phyloP scores from a whole-genome alignment of 306 rosid genomes.

The Gastrolobium bilobum region DNA sequence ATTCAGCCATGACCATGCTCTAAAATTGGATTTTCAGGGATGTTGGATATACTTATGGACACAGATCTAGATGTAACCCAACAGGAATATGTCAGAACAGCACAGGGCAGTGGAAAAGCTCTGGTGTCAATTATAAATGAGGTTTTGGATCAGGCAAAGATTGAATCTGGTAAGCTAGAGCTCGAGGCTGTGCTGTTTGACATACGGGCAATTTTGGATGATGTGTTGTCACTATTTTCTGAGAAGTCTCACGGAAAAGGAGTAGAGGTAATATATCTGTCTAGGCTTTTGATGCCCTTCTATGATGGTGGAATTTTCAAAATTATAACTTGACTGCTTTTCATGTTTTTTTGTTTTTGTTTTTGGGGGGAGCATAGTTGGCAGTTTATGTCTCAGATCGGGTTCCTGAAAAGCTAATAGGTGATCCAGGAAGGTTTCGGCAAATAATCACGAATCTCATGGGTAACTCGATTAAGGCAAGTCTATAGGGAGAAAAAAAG shows the following conservation, averaged over 20 bases:
- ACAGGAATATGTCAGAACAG: constrained; percentile 88
- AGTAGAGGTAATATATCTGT: constrained; percentile 76
- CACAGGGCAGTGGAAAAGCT: constrained; percentile 96
- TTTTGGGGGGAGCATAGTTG: constrained; percentile 63
- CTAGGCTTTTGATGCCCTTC: constrained; percentile 27
- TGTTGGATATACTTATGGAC: constrained; percentile 98
- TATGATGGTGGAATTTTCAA: constrained; percentile 7
- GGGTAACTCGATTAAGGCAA: constrained; percentile 90
- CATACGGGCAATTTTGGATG: constrained; percentile 85
- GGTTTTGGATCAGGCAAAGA: constrained; percentile 97
- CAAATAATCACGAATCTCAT: constrained; percentile 89
- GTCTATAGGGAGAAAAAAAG: constrained; percentile 28
- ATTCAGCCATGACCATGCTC: constrained; percentile 23
- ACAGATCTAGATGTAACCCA: constrained; percentile 91
- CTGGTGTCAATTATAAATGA: constrained; percentile 92
- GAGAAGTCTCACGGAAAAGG: constrained; percentile 96
- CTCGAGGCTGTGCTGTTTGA: constrained; percentile 90
- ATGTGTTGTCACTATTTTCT: constrained; percentile 88
- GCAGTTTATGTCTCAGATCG: constrained; percentile 85
- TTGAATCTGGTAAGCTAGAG: constrained; percentile 96
- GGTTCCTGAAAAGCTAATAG: constrained; percentile 83
- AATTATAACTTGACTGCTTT: constrained; percentile 35
- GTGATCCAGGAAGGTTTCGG: constrained; percentile 92
- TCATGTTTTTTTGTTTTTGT: constrained; percentile 47
- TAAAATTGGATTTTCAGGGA: constrained; percentile 73